Conservation (phyloP, 495 filamentous ascomycete genomes). For the Aspergillus sparsus region DNA sequence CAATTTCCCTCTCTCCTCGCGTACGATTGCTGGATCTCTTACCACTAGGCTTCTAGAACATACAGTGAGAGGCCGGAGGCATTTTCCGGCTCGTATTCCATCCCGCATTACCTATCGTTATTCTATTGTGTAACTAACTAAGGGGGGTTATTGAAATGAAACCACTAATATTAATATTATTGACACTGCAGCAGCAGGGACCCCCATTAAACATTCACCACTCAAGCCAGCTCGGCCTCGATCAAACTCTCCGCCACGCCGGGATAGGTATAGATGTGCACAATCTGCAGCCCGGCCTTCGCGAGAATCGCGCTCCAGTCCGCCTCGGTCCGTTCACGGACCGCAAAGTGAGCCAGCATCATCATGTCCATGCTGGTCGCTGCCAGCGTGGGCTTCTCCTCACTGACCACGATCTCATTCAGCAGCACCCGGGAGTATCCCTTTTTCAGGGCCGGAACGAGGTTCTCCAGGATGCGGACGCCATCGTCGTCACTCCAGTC, state of each 20-base stretch:
- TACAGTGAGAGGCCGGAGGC: no score
- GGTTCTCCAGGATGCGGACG: conserved; percentile 43
- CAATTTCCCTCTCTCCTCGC: no score
- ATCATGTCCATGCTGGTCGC: conserved; percentile 48
- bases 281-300: conserved; percentile 63
- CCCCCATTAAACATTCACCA: background rate
- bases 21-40: no score
- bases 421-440: conserved; percentile 53
- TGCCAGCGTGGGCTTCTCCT: conserved; percentile 40
- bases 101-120: no score
- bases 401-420: conserved; percentile 54
- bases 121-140: no score
- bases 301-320: conserved; percentile 37
- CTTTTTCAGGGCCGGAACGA: conserved; percentile 49
- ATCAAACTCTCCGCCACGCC: conserved; percentile 35
- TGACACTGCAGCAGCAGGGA: no score
- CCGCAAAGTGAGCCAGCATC: conserved; percentile 43
- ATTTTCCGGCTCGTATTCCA: no score
- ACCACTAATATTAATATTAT: no score
- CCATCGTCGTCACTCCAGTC: conserved; percentile 52
- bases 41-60: no score
- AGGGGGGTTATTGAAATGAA: no score
- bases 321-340: conserved; percentile 38
- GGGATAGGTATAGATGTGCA: conserved; percentile 36
- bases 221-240: conserved; percentile 31